Base-by-base conservation (phyloP, 2,329 filamentous ascomycete genomes). In the Spiromastix sp. region DNA sequence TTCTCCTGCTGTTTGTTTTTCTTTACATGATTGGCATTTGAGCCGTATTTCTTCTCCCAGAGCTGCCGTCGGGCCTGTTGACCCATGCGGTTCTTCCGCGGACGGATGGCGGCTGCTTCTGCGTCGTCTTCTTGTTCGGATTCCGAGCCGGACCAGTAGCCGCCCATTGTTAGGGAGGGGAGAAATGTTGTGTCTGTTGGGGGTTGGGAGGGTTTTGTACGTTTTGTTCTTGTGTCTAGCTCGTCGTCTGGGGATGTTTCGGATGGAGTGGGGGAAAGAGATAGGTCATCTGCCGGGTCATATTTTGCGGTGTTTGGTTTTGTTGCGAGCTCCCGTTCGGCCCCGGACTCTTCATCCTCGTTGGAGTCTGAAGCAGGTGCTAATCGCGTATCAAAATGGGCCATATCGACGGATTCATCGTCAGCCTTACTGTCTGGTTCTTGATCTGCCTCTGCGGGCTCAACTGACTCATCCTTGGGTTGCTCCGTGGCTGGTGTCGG, bases 91-190 rank as follows among this genome's bases (percentile, higher is more conserved):
- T 80, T 79, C 53, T 76, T 77, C 37, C 70, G 63, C 0, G 66
- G 57, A 42, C 65, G 39, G 21, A 64, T 51, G 1, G 56, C 48
- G 4, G 44, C 47, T 5, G 45, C 47, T 7, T 38, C 48, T 5
- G 48, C 37, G 12, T 67, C 63, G 15, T 69, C 57, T 20, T 67
- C 63, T 2, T 71, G 70, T 4, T 66, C 69, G 1, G 67, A 68
- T 41, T 75, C 74, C 4, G 71, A 73, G 27, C 73, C 75, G n/a
- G 74, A 77, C 52, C 70, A 68, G 55, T 79, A 80, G 25, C 72
- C 72, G 11, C 68, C 72, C 54, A 74, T 68, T 36, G 67, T 72
- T 8, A 80, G 64, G 2, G 73, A 74, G 0, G 75, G 75, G 11
- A 80, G 56, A 55, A 79, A 79, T 2, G 68, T 68, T 0, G 73